Percentiles rank a stretch among this genome's conserved stretches.
Conservation (phyloP, 352 stramenopile species). For the Globisporangium carolinianum region DNA sequence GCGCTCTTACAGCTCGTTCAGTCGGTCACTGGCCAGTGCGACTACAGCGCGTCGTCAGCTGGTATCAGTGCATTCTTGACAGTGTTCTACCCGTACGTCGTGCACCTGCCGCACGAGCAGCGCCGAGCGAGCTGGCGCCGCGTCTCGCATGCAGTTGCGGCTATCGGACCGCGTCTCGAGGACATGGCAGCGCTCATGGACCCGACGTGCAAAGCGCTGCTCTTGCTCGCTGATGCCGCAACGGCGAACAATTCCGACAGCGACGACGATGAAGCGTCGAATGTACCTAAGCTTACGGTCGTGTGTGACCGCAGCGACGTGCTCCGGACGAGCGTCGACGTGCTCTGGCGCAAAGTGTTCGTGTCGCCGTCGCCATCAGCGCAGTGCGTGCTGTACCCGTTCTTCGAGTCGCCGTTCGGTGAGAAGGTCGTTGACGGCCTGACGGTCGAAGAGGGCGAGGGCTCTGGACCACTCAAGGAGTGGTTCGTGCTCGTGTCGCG, state of each 20-base stretch:
- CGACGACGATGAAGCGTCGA: slow-evolving; percentile 1
- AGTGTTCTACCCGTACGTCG: slow-evolving; percentile 68
- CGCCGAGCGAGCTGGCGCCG: slow-evolving; percentile 30
- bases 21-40: neutral
- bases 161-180: slow-evolving; percentile 18
- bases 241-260: neutral
- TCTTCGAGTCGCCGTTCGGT: slow-evolving; percentile 61
- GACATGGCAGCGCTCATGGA: no score
- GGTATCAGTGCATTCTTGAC: slow-evolving; percentile 34
- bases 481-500: slow-evolving; percentile 48
- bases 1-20: slow-evolving; percentile 16
- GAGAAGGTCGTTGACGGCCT: slow-evolving; percentile 57
- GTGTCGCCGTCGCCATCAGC: neutral
- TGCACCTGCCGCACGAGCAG: slow-evolving; percentile 39
- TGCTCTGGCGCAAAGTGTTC: slow-evolving; percentile 22
- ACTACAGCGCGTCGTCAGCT: neutral
- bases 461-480: slow-evolving; percentile 66
- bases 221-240: slow-evolving; percentile 23
- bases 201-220: slow-evolving; percentile 39
- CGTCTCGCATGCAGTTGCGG: slow-evolving; percentile 19
- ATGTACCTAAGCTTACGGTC: slow-evolving; percentile 38
- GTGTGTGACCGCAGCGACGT: slow-evolving; percentile 41
- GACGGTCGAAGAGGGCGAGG: slow-evolving; percentile 69
- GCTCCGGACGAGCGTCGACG: slow-evolving; percentile 29
- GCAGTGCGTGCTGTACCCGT: slow-evolving; percentile 41